Evolutionary conservation across 2,329 filamentous ascomycete species (phyloP).

Genomic region (Neonectria ditissima): DNA sequence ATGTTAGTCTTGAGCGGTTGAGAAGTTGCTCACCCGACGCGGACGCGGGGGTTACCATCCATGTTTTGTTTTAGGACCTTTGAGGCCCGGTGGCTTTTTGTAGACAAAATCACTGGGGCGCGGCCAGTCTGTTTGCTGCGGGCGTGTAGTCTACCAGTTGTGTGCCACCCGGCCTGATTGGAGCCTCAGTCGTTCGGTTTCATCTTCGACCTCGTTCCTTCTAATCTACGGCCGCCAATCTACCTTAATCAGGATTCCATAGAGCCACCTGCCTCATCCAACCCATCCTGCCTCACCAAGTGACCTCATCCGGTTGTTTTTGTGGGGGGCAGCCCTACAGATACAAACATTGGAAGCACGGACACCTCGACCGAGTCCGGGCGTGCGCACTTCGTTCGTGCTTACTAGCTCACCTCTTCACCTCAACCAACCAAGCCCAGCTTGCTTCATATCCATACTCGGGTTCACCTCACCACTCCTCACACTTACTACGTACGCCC

Average conservation of each 20-base stretch:
- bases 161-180: slow-evolving; percentile 9
- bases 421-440: neutral
- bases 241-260: slow-evolving; percentile 5
- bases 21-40: neutral
- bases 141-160: neutral
- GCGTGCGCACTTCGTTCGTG: neutral
- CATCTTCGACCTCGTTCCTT: slow-evolving; percentile 11
- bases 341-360: slow-evolving; percentile 11
- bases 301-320: slow-evolving; percentile 4
- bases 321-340: slow-evolving; percentile 17
- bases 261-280: slow-evolving; percentile 15
- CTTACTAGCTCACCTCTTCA: neutral
- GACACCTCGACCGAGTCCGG: slow-evolving; percentile 5
- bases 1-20: neutral
- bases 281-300: slow-evolving; percentile 4
- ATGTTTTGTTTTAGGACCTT: neutral
- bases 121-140: neutral
- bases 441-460: neutral
- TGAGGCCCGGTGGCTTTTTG: neutral
- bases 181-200: neutral
- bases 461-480: neutral
- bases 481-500: neutral
- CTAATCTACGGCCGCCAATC: slow-evolving; percentile 11
- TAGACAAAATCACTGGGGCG: neutral
- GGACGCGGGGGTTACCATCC: neutral